These are phyloP conservation scores for Avena atlantica DNA, from an alignment of 176 grass and related monocot genomes.

Conservation along the genomic window DNA sequence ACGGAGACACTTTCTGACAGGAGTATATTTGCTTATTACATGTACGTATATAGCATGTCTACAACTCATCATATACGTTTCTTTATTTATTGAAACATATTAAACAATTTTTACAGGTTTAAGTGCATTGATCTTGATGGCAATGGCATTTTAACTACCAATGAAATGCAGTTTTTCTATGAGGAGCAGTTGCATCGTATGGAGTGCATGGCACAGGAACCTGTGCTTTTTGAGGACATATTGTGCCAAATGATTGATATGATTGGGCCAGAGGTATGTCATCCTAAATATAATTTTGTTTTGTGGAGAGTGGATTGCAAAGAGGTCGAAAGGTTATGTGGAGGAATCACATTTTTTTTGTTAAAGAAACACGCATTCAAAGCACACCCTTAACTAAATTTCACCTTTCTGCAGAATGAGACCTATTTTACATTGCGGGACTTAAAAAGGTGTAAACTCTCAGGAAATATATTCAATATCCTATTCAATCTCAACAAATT, in stretches of 20 bases:
- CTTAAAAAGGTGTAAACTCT: constrained; percentile 91
- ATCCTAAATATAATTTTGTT: constrained; percentile 37
- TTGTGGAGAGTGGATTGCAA: constrained; percentile 5
- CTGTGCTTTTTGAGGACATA: constrained; percentile 99
- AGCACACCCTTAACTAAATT: constrained; percentile 23
- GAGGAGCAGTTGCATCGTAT: constrained; percentile 99
- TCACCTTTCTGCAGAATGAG: constrained; percentile 77
- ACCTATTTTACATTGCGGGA: constrained; percentile 82
- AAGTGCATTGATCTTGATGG: constrained; percentile 99
- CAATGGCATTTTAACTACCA: constrained; percentile 89
- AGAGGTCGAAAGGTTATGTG: background rate
- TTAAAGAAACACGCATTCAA: constrained; percentile 11
- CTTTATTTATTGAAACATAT: constrained; percentile 31
- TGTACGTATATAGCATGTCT: constrained; percentile 1
- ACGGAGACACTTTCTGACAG: background rate
- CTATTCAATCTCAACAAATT: constrained; percentile 99
- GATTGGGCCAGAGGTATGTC: constrained; percentile 89
- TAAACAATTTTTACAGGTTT: constrained; percentile 70
- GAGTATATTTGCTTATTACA: background rate
- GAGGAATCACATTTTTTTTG: constrained; percentile 17
- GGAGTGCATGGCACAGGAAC: constrained; percentile 99
- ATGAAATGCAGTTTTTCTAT: constrained; percentile 99
- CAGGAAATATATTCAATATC: constrained; percentile 99
- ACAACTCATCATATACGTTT: background rate
- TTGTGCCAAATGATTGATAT: constrained; percentile 99